Evolutionary conservation across 2,329 filamentous ascomycete species (phyloP), one percentile per base, ranked within the genome.

Genomic region (Endoconidiophora polonica): DNA sequence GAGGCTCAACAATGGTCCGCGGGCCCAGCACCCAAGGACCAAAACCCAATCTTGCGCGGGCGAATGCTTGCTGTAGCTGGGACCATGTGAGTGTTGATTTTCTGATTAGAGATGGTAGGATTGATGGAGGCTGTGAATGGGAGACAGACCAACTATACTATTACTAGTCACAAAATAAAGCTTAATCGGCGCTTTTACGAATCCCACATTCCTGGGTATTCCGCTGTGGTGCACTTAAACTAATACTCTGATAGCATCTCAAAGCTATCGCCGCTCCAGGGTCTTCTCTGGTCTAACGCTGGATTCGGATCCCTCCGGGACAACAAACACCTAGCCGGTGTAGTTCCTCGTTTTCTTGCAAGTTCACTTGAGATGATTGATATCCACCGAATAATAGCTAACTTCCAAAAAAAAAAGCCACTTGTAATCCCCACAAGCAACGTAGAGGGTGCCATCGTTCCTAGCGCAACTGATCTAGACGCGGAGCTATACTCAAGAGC

Each of bases 41-140:
- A 73, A 39, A 87, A 90, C 60, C 85, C 86, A 0, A 71, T 77
- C 1, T 67, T 93, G 55, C 72, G 79, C 50, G 86, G 86, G 4
- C 63, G 72, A 29, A 63, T 77, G 5, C 67, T 93, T 44, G 69
- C 75, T 24, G 67, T 80, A 47, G 76, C 73, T 40, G 74, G 76
- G 48, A 74, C 69, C 52, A 58, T 83, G 80, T 84, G 65, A 60
- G 72, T 63, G 45, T 24, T 18, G 16, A 37, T 40, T 29, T 5
- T 37, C 18, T 39, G 10, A 12, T 16, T 9, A 5, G 9, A 9
- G 7, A 43, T 41, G 36, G 9, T 26, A 7, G 18, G 12, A 43
- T 43, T 10, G 41, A 43, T 24, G 18, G 18, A 22, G 20, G 14
- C 18, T 14, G 14, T 43, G 41, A 12, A 22, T 18, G 14, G n/a